Evolutionary conservation across 1,284 basidiomycete species (phyloP).

Genomic region (Irpex lacteus): DNA sequence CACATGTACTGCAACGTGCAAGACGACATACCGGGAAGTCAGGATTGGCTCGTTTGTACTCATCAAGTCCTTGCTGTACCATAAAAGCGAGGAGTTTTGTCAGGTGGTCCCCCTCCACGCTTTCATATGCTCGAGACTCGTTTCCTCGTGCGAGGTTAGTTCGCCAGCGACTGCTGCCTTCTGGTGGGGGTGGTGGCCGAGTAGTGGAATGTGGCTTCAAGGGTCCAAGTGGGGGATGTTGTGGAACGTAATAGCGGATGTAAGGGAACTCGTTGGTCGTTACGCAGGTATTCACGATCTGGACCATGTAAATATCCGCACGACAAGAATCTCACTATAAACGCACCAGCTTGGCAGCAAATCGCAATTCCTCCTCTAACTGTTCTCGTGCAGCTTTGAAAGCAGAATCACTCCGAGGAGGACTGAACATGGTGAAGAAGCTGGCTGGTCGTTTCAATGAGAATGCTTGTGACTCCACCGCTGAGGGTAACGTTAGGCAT

Average conservation of each 20-base stretch:
- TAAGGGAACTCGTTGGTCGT: slow-evolving; percentile 92
- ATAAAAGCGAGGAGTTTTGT: slow-evolving; percentile 79
- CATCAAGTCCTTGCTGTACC: slow-evolving; percentile 81
- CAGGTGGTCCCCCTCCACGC: slow-evolving; percentile 67
- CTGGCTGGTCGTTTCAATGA: slow-evolving; percentile 71
- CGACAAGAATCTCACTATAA: not conserved
- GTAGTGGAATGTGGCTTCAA: slow-evolving; percentile 65
- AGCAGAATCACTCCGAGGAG: slow-evolving; percentile 66
- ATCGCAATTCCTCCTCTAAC: slow-evolving; percentile 81
- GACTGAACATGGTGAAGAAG: slow-evolving; percentile 87
- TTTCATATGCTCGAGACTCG: slow-evolving; percentile 61
- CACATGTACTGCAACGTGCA: not conserved
- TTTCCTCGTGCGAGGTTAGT: slow-evolving; percentile 71
- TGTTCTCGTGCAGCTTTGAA: slow-evolving; percentile 61
- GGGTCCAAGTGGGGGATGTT: slow-evolving; percentile 84
- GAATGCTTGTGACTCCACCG: slow-evolving; percentile 82
- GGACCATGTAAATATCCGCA: slow-evolving; percentile 11
- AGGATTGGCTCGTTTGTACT: slow-evolving; percentile 80
- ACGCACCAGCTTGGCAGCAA: slow-evolving; percentile 65
- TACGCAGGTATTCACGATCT: slow-evolving; percentile 91
- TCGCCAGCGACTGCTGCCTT: slow-evolving; percentile 63
- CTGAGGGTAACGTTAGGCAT: slow-evolving; percentile 37
- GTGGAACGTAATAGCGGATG: slow-evolving; percentile 91
- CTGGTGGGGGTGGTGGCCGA: slow-evolving; percentile 59
- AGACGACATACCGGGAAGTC: slow-evolving; percentile 73